A percentile compares a stretch with the other conserved stretches of the same genome.
Evolutionary conservation across 306 rosid genomes (phyloP).

Genomic region (Calophaca sinica): DNA sequence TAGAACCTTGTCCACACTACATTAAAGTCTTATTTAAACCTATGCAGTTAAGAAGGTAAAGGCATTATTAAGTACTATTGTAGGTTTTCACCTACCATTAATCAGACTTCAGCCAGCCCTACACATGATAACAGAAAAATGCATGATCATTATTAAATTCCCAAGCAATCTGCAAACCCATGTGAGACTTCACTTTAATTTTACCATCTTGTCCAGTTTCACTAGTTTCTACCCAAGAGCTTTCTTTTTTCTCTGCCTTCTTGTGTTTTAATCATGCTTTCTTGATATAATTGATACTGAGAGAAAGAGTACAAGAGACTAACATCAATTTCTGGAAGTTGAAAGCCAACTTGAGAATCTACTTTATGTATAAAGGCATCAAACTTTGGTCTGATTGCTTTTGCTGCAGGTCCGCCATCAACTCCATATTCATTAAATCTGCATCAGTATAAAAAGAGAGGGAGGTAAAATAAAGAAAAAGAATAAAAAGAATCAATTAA

Average conservation of each 20-base stretch:
- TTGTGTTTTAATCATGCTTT: slow-evolving; percentile 25
- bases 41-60: background rate
- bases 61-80: background rate
- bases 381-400: slow-evolving; percentile 59
- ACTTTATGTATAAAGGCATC: slow-evolving; percentile 51
- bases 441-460: slow-evolving; percentile 13
- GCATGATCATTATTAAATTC: slow-evolving; percentile 27
- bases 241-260: background rate
- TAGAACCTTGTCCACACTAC: slow-evolving; percentile 27
- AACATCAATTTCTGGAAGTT: slow-evolving; percentile 63
- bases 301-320: slow-evolving; percentile 44
- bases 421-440: slow-evolving; percentile 62
- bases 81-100: slow-evolving; percentile 16
- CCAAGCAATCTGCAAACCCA: slow-evolving; percentile 33
- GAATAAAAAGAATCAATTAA: background rate
- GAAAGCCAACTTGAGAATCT: slow-evolving; percentile 53
- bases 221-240: slow-evolving; percentile 3
- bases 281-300: slow-evolving; percentile 6
- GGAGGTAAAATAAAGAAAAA: slow-evolving; percentile 4
- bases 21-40: background rate
- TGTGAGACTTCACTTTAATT: background rate
- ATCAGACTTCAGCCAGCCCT: slow-evolving; percentile 7
- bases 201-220: slow-evolving; percentile 11
- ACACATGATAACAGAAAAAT: slow-evolving; percentile 15
- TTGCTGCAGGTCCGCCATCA: slow-evolving; percentile 64